Conservation (phyloP, 257 asterid genomes). For the Solanum stenotomum region DNA sequence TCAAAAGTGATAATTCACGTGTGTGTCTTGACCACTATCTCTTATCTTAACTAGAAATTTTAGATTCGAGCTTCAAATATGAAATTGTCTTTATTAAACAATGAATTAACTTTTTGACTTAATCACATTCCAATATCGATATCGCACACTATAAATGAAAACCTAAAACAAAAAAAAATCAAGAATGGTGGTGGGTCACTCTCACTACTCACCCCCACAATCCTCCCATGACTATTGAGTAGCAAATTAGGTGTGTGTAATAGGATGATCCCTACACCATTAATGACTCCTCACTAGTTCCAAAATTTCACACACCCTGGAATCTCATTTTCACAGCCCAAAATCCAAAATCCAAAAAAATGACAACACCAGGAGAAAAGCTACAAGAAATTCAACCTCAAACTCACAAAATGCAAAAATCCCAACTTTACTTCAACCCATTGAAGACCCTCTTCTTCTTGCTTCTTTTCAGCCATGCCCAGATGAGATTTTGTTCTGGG, state of each 20-base stretch:
- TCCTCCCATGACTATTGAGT: constrained; percentile 4
- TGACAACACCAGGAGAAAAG: not conserved
- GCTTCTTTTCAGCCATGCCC: constrained; percentile 13
- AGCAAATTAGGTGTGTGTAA: constrained; percentile 11
- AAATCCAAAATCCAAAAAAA: not conserved
- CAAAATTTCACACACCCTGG: constrained; percentile 10
- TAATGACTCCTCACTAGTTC: constrained; percentile 1
- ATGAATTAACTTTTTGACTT: accelerated
- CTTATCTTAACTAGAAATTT: not conserved
- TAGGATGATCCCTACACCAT: constrained; percentile 12
- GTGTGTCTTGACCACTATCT: not conserved
- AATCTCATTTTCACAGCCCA: constrained; percentile 22
- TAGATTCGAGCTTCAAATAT: not conserved
- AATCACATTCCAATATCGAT: accelerated
- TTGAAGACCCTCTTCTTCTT: constrained; percentile 11
- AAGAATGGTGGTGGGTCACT: constrained; percentile 27
- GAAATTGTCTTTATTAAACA: not conserved
- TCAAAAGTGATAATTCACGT: not conserved
- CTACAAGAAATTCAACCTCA: not conserved
- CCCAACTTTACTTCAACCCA: constrained; percentile 4
- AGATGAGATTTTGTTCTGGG: constrained; percentile 20
- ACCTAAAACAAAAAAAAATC: not conserved
- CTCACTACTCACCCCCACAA: constrained; percentile 11
- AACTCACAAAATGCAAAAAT: constrained; percentile 32
- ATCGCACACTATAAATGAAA: accelerated